Base-by-base conservation (phyloP, 208 protist species). In the Leishmania tropica region DNA sequence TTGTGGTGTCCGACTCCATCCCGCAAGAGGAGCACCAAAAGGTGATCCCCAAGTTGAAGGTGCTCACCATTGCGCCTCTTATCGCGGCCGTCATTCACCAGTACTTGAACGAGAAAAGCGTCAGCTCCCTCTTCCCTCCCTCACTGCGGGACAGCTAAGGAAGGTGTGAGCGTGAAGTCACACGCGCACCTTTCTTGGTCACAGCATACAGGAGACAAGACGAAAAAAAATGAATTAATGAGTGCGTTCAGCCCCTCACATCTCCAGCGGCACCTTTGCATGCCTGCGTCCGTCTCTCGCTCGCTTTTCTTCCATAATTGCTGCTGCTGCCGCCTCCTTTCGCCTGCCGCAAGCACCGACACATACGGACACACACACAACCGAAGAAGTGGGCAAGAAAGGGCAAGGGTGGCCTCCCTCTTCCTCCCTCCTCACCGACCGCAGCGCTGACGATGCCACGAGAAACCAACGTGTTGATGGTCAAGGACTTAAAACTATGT, bases 1-100 rank as follows among this genome's bases (percentile, higher is more conserved):
- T 99, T 28, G 91, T 98, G 42, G 96, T 99, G 37, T 96, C 97
- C 1, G 96, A 99, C 85, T 97, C 97, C 53, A 98, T 99, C 75
- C 96, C 96, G 28, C 94, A 97, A 85, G 93, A 96, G 81, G 87
- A 94, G 76, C 92, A 97, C 54, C 79, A 94, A 76, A 83, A 79
- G 51, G 64, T 80, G 19, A 89, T 96, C 31, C 85, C 93, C 15
- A 98, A 98, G 84, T 83, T 98, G 78, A 94, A 90, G 81, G 95
- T 98, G 24, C 88, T 98, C 47, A 96, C 92, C 11, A 93, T 98
- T 65, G 96, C 96, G 0, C 95, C 93, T 24, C 90, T 98, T 28
- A 75, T 98, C n/a, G 95, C 95, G 24, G 88, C 88, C 24, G 95
- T 94, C 15, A 87, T 97, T 17, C 79, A 91, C 74, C 92, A 92